Evolutionary conservation across 306 rosid genomes (phyloP), one percentile per base, ranked within the genome.

Genomic region (Rosa rugosa): DNA sequence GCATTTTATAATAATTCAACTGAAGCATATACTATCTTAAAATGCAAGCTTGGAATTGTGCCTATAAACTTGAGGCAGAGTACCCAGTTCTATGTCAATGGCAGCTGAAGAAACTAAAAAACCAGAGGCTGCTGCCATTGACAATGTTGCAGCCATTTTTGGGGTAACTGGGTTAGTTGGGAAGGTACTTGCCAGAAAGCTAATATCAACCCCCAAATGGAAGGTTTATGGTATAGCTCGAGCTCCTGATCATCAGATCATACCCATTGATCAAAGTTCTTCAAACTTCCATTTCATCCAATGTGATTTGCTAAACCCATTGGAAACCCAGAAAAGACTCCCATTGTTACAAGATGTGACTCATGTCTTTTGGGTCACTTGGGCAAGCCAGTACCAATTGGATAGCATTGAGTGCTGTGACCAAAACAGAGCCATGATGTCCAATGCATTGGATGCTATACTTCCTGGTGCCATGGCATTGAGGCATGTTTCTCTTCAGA

Each of bases 131-230:
- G 74, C 80, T 45, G 65, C 71, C 60, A 49, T 76, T 53, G 82
- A 68, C 2, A 77, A 80, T 77, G 97, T 93, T 45, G 99, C 97
- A 8, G 88, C 86, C 71, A 91, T 92, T 34, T 95, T 95, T 77
- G 97, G 99, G 59, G 95, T 87, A 46, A 93, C 98, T 16, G 98
- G 99, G 69, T 86, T 95, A 8, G 97, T 90, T 40, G 99, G 99
- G 38, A 91, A 79, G 81, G 94, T 86, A 75, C 79, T 95, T 25
- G 98, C 93, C 16, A 86, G 72, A 77, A 71, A 50, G 72, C 83
- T 95, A 1, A 64, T 85, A 20, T 67, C 84, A 36, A 78, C 83
- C 67, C 64, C 90, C 74, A 76, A 81, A 59, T 95, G 98, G 99
- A 93, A 93, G 84, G 92, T 95, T 69, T 93, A 93, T 79, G 99